Conservation (phyloP, 2,329 filamentous ascomycete genomes). For the Akanthomyces lecanii region DNA sequence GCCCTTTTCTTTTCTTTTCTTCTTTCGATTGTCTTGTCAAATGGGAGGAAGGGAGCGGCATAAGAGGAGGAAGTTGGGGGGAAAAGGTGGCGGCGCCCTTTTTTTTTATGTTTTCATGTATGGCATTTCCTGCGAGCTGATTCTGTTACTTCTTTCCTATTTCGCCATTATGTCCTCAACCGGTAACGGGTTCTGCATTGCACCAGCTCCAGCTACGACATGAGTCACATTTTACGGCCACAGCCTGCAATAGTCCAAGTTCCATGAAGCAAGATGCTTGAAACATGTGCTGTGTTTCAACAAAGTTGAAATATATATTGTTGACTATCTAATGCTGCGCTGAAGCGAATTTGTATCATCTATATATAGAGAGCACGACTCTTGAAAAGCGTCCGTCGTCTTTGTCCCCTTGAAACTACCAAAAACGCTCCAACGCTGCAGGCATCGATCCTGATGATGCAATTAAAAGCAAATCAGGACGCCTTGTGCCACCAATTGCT, state of each 20-base stretch:
- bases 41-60: not conserved
- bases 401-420: constrained; percentile 17
- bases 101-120: not conserved
- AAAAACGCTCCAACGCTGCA: not conserved
- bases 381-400: not conserved
- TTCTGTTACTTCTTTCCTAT: not conserved
- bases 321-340: not conserved
- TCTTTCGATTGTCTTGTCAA: not conserved
- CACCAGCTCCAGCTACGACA: not conserved
- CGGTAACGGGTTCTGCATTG: not conserved
- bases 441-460: not conserved
- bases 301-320: not conserved
- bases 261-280: not conserved
- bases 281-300: not conserved
- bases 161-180: not conserved
- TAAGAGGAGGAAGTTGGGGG: not conserved
- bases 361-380: constrained; percentile 8
- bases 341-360: constrained; percentile 14
- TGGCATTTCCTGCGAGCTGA: constrained; percentile 11
- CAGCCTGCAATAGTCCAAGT: no score
- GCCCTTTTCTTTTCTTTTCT: not conserved
- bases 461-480: not conserved
- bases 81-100: not conserved
- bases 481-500: not conserved
- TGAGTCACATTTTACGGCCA: not conserved